phyloP scores from a whole-genome alignment of 2,329 filamentous ascomycete species.

The Apiospora saccharicola region DNA sequence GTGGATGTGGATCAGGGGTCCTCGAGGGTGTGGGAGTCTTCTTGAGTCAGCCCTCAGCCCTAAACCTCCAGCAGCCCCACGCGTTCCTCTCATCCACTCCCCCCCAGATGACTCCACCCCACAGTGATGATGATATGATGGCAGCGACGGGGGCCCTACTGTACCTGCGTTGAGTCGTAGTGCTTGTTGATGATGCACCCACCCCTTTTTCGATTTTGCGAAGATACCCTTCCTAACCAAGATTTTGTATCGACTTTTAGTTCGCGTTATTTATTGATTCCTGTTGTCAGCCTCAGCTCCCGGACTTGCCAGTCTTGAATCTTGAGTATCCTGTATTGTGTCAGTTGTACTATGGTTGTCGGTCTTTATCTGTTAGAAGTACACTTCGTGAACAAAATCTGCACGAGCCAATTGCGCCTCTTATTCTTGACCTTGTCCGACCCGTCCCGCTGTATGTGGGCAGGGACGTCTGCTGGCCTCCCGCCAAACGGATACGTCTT shows the following conservation, averaged over 20 bases:
- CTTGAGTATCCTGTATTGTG: too few relatives aligned
- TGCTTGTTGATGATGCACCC: background rate
- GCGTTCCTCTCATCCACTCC: background rate
- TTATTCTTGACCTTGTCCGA: background rate
- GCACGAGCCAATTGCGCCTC: background rate
- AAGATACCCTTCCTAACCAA: background rate
- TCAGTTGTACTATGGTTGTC: background rate
- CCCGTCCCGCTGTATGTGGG: background rate
- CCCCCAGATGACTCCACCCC: background rate
- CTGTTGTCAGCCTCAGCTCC: background rate
- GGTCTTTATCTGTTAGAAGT: background rate
- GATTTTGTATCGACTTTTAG: background rate
- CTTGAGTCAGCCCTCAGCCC: background rate
- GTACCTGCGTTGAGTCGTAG: background rate
- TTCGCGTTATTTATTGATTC: background rate
- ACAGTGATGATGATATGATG: background rate
- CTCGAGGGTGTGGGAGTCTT: conserved; percentile 5
- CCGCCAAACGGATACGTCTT: background rate
- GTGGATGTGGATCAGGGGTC: background rate
- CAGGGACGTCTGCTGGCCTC: background rate
- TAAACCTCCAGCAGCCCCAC: background rate
- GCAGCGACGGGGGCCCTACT: background rate
- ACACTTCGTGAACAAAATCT: too few relatives aligned
- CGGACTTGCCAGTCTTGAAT: background rate
- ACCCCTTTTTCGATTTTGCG: conserved; percentile 1